Conservation (phyloP, 805 yeast species). For the Jamesozyma piceae region DNA sequence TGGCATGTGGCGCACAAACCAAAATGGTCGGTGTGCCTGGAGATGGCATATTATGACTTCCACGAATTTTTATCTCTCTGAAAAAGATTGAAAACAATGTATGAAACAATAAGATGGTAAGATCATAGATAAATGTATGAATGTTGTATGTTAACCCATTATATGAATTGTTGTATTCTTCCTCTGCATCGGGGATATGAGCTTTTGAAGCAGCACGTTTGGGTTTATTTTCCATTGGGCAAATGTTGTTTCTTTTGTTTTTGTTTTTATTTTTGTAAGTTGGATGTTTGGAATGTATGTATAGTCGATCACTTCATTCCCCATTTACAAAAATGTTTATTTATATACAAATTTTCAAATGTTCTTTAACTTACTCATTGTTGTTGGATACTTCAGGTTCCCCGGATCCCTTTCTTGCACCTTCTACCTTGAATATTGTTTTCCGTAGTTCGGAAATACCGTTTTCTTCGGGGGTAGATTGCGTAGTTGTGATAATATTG, state of each 20-base stretch:
- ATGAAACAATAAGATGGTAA: constrained; percentile 23
- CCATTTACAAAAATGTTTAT: too few species aligned
- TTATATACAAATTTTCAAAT: too few species aligned
- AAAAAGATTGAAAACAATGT: constrained; percentile 41
- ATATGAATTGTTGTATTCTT: constrained; percentile 18
- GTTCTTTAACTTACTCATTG: too few species aligned
- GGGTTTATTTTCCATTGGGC: background rate
- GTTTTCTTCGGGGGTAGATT: too few species aligned
- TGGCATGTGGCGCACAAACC: constrained; percentile 79
- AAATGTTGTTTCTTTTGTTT: too few species aligned
- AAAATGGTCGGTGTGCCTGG: constrained; percentile 48
- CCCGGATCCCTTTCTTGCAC: background rate
- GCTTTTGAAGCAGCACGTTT: constrained; percentile 9
- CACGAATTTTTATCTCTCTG: constrained; percentile 64
- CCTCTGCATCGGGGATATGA: constrained; percentile 19
- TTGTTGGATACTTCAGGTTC: too few species aligned
- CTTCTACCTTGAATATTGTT: too few species aligned
- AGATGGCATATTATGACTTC: constrained; percentile 34
- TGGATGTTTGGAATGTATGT: too few species aligned
- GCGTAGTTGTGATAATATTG: too few species aligned
- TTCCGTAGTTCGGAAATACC: too few species aligned
- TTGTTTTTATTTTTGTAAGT: too few species aligned
- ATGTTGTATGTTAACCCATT: constrained; percentile 20
- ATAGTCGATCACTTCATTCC: too few species aligned
- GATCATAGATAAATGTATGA: constrained; percentile 24